Conservation (phyloP, 2,329 filamentous ascomycete genomes). For the Fusarium multiceps region DNA sequence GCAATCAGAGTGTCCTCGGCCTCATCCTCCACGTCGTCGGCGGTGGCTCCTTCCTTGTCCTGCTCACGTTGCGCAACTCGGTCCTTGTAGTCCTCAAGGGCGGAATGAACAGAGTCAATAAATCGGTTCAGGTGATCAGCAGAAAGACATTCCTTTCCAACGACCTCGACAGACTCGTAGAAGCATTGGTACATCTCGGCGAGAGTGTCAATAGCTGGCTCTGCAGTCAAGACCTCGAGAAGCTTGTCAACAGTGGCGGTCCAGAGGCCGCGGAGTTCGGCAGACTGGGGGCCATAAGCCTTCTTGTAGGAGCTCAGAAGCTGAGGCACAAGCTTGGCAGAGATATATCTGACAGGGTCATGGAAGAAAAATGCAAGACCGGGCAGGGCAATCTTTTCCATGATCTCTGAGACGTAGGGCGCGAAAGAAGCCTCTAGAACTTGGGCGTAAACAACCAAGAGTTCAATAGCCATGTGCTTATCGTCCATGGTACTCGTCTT, state of each 20-base stretch:
- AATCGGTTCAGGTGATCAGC: slow-evolving; percentile 85
- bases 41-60: slow-evolving; percentile 77
- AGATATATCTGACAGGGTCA: slow-evolving; percentile 93
- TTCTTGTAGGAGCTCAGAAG: slow-evolving; percentile 95
- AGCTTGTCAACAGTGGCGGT: slow-evolving; percentile 86
- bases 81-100: slow-evolving; percentile 91
- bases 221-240: slow-evolving; percentile 90
- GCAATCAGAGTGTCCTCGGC: slow-evolving; percentile 88
- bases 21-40: slow-evolving; percentile 90
- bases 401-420: slow-evolving; percentile 89
- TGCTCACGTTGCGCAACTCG: slow-evolving; percentile 86
- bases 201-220: slow-evolving; percentile 94
- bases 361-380: slow-evolving; percentile 99
- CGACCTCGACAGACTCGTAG: slow-evolving; percentile 96
- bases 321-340: slow-evolving; percentile 93
- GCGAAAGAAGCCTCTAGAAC: slow-evolving; percentile 94
- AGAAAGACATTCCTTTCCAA: slow-evolving; percentile 85
- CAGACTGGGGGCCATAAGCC: slow-evolving; percentile 83
- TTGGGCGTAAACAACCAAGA: slow-evolving; percentile 96
- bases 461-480: slow-evolving; percentile 99
- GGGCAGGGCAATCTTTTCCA: slow-evolving; percentile 95
- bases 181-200: slow-evolving; percentile 99
- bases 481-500: slow-evolving; percentile 96
- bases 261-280: slow-evolving; percentile 86
- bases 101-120: slow-evolving; percentile 85